Evolutionary conservation across 1,284 basidiomycete species (phyloP).

Genomic region (Schizopora paradoxa): DNA sequence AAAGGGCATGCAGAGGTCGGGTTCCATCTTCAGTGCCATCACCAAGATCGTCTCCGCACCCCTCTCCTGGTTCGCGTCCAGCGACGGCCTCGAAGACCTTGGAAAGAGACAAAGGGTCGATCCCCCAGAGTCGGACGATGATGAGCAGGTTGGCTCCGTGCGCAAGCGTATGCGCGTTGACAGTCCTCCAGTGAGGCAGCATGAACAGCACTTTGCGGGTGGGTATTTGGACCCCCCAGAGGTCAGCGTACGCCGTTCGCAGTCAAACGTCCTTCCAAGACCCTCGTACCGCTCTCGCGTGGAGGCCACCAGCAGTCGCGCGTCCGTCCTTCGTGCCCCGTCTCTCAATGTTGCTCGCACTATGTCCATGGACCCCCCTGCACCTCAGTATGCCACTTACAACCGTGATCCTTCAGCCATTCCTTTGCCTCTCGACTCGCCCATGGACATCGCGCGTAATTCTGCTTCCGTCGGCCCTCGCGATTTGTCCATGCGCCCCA

Average conservation of each 20-base stretch:
- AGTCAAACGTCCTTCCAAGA: constrained; percentile 14
- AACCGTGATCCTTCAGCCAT: constrained; percentile 37
- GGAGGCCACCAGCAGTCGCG: constrained; percentile 1
- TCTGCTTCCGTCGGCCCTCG: constrained; percentile 31
- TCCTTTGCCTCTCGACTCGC: constrained; percentile 20
- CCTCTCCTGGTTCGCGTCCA: constrained; percentile 50
- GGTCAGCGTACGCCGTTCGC: constrained; percentile 35
- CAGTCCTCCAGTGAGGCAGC: constrained; percentile 39
- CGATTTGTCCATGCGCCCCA: constrained; percentile 31
- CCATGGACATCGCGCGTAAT: constrained; percentile 29
- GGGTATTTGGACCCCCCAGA: constrained; percentile 54
- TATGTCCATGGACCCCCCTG: constrained; percentile 59
- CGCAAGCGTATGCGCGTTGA: constrained; percentile 52
- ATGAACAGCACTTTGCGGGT: constrained; percentile 21
- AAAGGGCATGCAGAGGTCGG: constrained; percentile 9
- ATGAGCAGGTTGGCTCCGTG: constrained; percentile 25
- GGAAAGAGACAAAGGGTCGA: constrained; percentile 43
- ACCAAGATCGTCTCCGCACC: constrained; percentile 63
- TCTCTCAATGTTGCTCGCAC: constrained; percentile 39
- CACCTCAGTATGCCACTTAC: constrained; percentile 28
- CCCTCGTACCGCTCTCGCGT: not conserved
- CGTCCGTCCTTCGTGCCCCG: constrained; percentile 3
- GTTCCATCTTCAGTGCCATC: constrained; percentile 28
- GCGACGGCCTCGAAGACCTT: constrained; percentile 39
- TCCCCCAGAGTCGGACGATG: constrained; percentile 36